These are phyloP conservation scores for Mycena floridula DNA, from an alignment of 768 basidiomycete species.

Conservation along the genomic window DNA sequence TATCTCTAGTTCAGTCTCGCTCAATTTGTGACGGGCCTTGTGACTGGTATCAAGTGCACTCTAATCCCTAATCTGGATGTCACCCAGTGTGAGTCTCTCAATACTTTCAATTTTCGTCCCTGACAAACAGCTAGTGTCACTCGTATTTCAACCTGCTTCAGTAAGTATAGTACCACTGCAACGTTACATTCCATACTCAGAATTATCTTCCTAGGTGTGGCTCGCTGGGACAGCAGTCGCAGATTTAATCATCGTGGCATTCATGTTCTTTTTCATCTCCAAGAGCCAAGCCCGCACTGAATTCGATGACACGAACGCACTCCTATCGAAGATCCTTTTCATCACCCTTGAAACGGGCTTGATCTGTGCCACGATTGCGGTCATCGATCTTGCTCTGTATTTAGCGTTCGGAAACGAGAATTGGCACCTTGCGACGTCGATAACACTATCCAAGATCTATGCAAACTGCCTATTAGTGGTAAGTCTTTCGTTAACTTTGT, in stretches of 20 bases:
- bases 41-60: constrained; percentile 8
- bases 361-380: constrained; percentile 15
- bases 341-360: constrained; percentile 18
- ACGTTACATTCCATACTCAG: not conserved
- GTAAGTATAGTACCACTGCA: constrained; percentile 2
- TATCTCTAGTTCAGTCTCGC: constrained; percentile 7
- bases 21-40: constrained; percentile 9
- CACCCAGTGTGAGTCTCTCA: not conserved
- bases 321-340: constrained; percentile 13
- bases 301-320: constrained; percentile 12
- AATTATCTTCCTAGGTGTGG: constrained; percentile 8
- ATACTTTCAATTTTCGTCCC: not conserved
- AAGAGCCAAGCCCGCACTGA: constrained; percentile 13
- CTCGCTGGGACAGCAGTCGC: constrained; percentile 16
- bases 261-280: constrained; percentile 17
- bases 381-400: constrained; percentile 16
- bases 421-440: constrained; percentile 17
- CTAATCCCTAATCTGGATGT: constrained; percentile 5
- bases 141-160: not conserved
- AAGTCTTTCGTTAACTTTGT: too few relatives aligned
- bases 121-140: too few relatives aligned
- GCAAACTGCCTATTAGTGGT: constrained; percentile 19
- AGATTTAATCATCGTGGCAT: constrained; percentile 15
- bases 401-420: constrained; percentile 13
- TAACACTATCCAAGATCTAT: constrained; percentile 18